Conservation (phyloP, 1,139 yeast species). For the Geotrichum phurueaensis region DNA sequence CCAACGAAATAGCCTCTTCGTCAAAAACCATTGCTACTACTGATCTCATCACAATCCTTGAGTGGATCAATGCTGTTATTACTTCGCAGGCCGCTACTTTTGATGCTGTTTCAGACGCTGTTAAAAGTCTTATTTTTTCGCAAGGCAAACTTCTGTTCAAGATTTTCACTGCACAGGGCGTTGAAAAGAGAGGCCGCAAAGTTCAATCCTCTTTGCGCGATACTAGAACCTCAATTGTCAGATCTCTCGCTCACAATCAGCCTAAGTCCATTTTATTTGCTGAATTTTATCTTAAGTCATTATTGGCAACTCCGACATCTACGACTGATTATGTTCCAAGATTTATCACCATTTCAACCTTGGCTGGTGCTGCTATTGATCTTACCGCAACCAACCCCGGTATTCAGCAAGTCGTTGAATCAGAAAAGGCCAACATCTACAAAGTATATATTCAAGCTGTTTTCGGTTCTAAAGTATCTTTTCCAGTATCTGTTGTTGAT, state of each 20-base stretch:
- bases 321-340: conserved; percentile 22
- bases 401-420: conserved; percentile 22
- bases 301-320: conserved; percentile 17
- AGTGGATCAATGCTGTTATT: conserved; percentile 47
- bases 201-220: conserved; percentile 29
- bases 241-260: conserved; percentile 14
- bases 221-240: conserved; percentile 25
- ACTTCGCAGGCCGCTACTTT: conserved; percentile 13
- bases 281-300: conserved; percentile 22
- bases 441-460: conserved; percentile 29
- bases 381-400: conserved; percentile 26
- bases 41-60: conserved; percentile 51
- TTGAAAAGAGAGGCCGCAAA: conserved; percentile 24
- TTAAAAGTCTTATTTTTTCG: conserved; percentile 21
- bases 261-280: conserved; percentile 18
- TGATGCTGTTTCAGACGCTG: conserved; percentile 15
- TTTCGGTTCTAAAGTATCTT: conserved; percentile 30
- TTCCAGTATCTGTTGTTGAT: conserved; percentile 27
- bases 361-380: conserved; percentile 32
- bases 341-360: conserved; percentile 25
- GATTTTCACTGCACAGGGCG: conserved; percentile 20
- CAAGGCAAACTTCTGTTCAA: conserved; percentile 29
- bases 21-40: conserved; percentile 44
- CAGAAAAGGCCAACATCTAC: conserved; percentile 22
- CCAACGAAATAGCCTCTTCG: conserved; percentile 36